Evolutionary conservation across 2,329 filamentous ascomycete genomes (phyloP).

Genomic region (Penicillium decumbens): DNA sequence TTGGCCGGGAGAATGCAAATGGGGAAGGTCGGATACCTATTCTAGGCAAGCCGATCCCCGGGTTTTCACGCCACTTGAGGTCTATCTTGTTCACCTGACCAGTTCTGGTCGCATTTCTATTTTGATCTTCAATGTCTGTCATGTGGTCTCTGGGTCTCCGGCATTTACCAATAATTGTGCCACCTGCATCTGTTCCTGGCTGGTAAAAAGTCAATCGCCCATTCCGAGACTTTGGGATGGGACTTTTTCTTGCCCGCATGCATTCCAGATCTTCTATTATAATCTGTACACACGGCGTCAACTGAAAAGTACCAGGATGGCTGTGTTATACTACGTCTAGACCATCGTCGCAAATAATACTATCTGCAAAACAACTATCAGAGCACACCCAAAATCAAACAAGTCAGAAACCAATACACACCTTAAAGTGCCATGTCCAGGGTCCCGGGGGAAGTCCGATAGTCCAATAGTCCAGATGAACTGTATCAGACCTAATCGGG

Average conservation of each 20-base stretch:
- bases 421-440: not conserved
- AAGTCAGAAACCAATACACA: not conserved
- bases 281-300: not conserved
- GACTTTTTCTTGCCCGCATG: not conserved
- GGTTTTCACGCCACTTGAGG: constrained; percentile 1
- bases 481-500: constrained; percentile 2
- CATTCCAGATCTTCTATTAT: not conserved
- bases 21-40: constrained; percentile 13
- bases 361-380: too few relatives aligned
- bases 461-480: not conserved
- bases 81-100: constrained; percentile 11
- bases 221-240: not conserved
- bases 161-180: not conserved
- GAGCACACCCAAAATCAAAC: not conserved
- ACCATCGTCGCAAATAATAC: not conserved
- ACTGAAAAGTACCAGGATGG: not conserved
- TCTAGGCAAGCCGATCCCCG: constrained; percentile 18
- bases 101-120: not conserved
- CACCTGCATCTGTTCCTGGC: constrained; percentile 3
- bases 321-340: not conserved
- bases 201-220: constrained; percentile 12
- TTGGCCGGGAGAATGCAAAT: not conserved
- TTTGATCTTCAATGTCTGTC: not conserved
- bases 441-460: not conserved
- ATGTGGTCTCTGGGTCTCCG: not conserved